Evolutionary conservation across 441 rosid genomes (phyloP).

Genomic region (Eutrema salsugineum): DNA sequence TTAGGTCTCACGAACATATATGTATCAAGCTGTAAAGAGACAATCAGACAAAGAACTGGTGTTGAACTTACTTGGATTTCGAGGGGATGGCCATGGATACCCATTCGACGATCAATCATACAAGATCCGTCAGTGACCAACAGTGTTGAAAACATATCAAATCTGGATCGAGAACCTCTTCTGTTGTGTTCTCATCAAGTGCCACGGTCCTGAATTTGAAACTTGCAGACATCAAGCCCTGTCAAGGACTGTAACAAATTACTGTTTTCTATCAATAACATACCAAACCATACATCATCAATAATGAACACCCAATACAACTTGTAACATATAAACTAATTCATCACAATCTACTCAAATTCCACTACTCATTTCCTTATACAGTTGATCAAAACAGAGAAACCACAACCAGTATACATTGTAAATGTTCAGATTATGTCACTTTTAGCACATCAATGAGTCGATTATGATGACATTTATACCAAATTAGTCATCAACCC

Average conservation of each 20-base stretch:
- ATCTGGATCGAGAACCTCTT: slow-evolving; percentile 91
- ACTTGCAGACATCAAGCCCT: slow-evolving; percentile 97
- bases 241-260: slow-evolving; percentile 97
- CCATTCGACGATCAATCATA: slow-evolving; percentile 97
- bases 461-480: too few relatives aligned
- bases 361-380: neutral
- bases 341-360: neutral
- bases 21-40: neutral
- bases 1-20: neutral
- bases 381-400: too few relatives aligned
- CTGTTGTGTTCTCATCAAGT: slow-evolving; percentile 67
- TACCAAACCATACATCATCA: neutral
- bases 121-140: slow-evolving; percentile 94
- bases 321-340: neutral
- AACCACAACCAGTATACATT: too few relatives aligned
- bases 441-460: neutral
- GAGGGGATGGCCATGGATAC: slow-evolving; percentile 93
- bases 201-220: slow-evolving; percentile 88
- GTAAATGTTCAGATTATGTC: neutral
- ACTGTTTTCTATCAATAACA: slow-evolving; percentile 56
- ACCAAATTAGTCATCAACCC: too few relatives aligned
- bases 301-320: neutral
- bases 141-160: slow-evolving; percentile 94
- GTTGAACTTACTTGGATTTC: slow-evolving; percentile 69
- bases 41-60: neutral